A percentile compares a stretch with the other conserved stretches of the same genome.
Conservation (phyloP, 192 early-diverging fungal genomes). For the Linnemannia hyalina region DNA sequence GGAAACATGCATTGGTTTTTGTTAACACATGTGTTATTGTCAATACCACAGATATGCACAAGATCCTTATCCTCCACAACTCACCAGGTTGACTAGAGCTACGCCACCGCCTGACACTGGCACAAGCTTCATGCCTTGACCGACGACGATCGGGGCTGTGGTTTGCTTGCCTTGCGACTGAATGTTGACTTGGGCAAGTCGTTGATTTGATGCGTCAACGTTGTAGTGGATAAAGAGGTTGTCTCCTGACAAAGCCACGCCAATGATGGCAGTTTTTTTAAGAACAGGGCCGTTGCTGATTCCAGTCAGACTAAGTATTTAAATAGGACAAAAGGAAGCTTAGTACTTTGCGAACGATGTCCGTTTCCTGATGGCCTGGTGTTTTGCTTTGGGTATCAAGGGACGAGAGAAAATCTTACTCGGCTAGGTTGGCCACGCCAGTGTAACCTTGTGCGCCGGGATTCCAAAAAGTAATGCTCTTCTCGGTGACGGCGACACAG, state of each 20-base stretch:
- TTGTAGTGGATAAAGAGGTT: conserved; percentile 18
- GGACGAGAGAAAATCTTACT: not conserved
- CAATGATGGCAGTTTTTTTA: not conserved
- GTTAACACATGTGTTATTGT: not conserved
- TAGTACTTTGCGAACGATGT: too few species aligned
- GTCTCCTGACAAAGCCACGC: not conserved
- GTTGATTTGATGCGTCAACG: not conserved
- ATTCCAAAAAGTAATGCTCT: not conserved
- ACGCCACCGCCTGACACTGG: conserved; percentile 4
- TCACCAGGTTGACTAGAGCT: not conserved
- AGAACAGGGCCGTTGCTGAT: not conserved
- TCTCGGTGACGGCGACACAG: not conserved
- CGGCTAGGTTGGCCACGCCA: not conserved
- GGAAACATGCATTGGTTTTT: not conserved
- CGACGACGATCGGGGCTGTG: not conserved
- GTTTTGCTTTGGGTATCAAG: not conserved
- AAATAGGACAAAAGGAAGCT: too few species aligned
- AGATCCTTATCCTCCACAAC: not conserved
- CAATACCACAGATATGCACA: not conserved
- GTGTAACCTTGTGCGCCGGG: not conserved
- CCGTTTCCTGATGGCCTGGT: too few species aligned
- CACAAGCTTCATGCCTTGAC: not conserved
- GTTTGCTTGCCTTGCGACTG: not conserved
- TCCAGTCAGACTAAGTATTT: too few species aligned
- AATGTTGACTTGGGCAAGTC: not conserved